Percentiles rank a stretch among this genome's conserved stretches.
Conservation (phyloP, 306 rosid species). For the Trichosanthes truncata region DNA sequence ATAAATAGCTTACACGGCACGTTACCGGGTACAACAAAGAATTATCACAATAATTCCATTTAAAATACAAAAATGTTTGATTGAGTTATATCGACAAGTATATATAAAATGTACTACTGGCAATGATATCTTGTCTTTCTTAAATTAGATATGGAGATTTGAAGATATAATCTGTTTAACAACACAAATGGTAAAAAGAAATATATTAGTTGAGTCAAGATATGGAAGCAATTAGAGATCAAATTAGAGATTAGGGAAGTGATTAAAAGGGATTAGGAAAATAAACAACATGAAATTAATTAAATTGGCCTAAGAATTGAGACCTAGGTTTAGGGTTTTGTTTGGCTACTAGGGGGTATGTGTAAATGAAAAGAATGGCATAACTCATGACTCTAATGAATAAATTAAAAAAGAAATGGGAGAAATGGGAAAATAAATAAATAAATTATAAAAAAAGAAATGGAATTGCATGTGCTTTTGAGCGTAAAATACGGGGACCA, state of each 20-base stretch:
- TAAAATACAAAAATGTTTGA: neutral
- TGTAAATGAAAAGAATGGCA: neutral
- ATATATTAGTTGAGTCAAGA: neutral
- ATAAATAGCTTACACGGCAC: neutral
- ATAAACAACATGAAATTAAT: slow-evolving; percentile 3
- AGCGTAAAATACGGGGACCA: slow-evolving; percentile 45
- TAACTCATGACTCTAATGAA: slow-evolving; percentile 21
- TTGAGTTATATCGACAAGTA: neutral
- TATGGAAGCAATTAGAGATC: neutral
- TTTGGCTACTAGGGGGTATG: neutral
- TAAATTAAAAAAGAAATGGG: neutral
- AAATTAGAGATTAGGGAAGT: neutral
- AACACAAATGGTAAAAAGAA: neutral
- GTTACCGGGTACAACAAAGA: neutral
- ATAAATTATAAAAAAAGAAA: neutral
- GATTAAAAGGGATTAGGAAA: neutral
- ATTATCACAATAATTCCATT: neutral
- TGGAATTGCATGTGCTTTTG: slow-evolving; percentile 47
- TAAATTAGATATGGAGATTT: neutral
- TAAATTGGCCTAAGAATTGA: neutral
- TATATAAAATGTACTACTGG: neutral
- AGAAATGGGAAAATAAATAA: neutral
- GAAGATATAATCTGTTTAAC: neutral
- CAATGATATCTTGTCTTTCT: neutral
- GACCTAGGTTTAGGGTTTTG: neutral